Percentiles rank a stretch among this genome's conserved stretches.
These are phyloP conservation scores for Colletotrichum sp. DNA, from an alignment of 2,329 filamentous ascomycete genomes.

Conservation along the genomic window DNA sequence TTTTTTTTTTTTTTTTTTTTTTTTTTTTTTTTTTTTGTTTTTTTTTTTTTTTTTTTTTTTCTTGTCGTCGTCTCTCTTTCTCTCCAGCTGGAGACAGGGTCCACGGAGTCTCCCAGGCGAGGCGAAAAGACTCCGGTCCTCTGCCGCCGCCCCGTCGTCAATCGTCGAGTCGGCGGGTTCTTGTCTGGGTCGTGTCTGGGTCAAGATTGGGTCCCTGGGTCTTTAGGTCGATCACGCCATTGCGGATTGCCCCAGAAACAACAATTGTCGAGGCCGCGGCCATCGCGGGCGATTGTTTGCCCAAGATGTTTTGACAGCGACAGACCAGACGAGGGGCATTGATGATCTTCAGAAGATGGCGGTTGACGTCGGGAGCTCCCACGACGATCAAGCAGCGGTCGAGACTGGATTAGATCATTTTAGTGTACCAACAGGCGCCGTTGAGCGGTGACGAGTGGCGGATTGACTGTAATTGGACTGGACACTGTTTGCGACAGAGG, in stretches of 20 bases:
- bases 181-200: not conserved
- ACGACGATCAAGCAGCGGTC: not conserved
- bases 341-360: not conserved
- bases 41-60: too few relatives aligned
- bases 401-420: not conserved
- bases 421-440: not conserved
- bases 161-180: not conserved
- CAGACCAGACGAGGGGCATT: not conserved
- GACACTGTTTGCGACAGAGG: not conserved
- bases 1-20: too few relatives aligned
- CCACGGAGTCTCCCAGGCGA: not conserved
- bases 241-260: conserved; percentile 9
- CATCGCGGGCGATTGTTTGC: not conserved
- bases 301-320: not conserved
- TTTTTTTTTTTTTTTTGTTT: too few relatives aligned
- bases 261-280: not conserved
- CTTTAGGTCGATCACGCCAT: conserved; percentile 11
- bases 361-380: not conserved
- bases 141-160: not conserved
- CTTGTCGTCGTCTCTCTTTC: not conserved
- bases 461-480: not conserved
- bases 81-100: not conserved
- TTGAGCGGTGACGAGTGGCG: conserved; percentile 15
- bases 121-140: not conserved
- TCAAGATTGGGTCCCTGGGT: not conserved